A percentile compares a stretch with the other conserved stretches of the same genome.
Evolutionary conservation across 2,329 filamentous ascomycete genomes (phyloP).

Genomic region (Penicillium expansum): DNA sequence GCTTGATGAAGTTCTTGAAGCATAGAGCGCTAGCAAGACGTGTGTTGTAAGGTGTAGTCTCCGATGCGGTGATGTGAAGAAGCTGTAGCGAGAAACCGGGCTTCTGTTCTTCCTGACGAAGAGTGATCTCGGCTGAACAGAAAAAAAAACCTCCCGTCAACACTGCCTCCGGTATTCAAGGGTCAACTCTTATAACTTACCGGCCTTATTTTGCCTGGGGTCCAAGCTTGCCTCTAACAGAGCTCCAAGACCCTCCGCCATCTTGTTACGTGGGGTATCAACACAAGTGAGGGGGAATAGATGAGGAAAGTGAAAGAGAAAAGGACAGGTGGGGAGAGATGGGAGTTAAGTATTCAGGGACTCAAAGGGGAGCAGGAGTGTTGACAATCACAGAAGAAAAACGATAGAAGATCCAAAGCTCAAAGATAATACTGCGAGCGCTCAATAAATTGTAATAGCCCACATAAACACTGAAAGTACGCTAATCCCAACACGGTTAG

Average conservation of each 20-base stretch:
- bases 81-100: slow-evolving; percentile 84
- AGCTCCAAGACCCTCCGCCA: slow-evolving; percentile 60
- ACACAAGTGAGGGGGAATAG: slow-evolving; percentile 17
- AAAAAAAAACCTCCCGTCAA: slow-evolving; percentile 2
- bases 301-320: slow-evolving; percentile 6
- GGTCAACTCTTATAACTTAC: slow-evolving; percentile 49
- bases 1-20: slow-evolving; percentile 98
- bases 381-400: slow-evolving; percentile 7
- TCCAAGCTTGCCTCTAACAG: slow-evolving; percentile 89
- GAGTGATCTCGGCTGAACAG: slow-evolving; percentile 69
- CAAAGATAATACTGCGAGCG: slow-evolving; percentile 22
- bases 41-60: slow-evolving; percentile 69
- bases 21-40: slow-evolving; percentile 84
- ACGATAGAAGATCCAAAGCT: slow-evolving; percentile 15
- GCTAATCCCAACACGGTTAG: slow-evolving; percentile 17
- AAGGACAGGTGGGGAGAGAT: background rate
- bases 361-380: background rate
- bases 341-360: background rate
- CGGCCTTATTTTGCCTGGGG: slow-evolving; percentile 83
- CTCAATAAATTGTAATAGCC: slow-evolving; percentile 24
- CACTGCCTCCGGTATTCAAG: background rate
- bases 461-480: slow-evolving; percentile 19
- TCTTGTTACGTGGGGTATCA: slow-evolving; percentile 41
- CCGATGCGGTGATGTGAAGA: slow-evolving; percentile 83
- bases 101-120: slow-evolving; percentile 76